Evolutionary conservation across 306 rosid genomes (phyloP), one percentile per base, ranked within the genome.

Genomic region (Quercus wislizeni): DNA sequence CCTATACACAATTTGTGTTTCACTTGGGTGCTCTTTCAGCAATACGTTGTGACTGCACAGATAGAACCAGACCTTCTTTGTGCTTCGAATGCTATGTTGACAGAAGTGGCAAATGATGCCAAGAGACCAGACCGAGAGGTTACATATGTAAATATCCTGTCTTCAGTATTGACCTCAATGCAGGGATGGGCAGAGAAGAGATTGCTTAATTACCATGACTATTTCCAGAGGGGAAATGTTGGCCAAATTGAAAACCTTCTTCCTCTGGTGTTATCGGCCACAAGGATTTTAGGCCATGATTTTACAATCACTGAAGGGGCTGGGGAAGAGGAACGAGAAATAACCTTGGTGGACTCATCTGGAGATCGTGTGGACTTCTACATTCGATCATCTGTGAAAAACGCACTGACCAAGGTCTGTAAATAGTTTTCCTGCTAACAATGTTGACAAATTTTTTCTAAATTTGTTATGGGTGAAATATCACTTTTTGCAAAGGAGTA

Each of bases 11-110:
- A 93, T 69, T 65, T 89, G 21, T 95, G 98, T 69, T 93, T 95
- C 74, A 81, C 99, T 38, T 95, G 99, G 99, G 89, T 87, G 21
- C 63, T 95, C 79, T 95, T 95, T 75, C 94, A 86, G 23, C 98
- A 93, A 14, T 95, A 93, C 35, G 79, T 93, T 2, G 80, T 38
- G 55, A 95, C 99, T 0, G 97, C 96, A 18, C 89, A 85, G 80
- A 83, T 89, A 3, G 99, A 95, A 75, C 79, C 85, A 6, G 97
- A 95, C 55, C 94, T 95, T 74, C 91, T 95, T 3, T 83, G 84
- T 76, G 99, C 98, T n/a, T 85, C 98, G 11, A 86, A 93, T 63
- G 86, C 85, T 7, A 91, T 95, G 97, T 49, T 95, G 82, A 46
- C 33, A 4, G 99, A 95, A 78, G 99, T 93, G 75, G 91, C 93